Evolutionary conservation across 2,329 filamentous ascomycete species (phyloP).

Genomic region (Mycocentrospora acerina): DNA sequence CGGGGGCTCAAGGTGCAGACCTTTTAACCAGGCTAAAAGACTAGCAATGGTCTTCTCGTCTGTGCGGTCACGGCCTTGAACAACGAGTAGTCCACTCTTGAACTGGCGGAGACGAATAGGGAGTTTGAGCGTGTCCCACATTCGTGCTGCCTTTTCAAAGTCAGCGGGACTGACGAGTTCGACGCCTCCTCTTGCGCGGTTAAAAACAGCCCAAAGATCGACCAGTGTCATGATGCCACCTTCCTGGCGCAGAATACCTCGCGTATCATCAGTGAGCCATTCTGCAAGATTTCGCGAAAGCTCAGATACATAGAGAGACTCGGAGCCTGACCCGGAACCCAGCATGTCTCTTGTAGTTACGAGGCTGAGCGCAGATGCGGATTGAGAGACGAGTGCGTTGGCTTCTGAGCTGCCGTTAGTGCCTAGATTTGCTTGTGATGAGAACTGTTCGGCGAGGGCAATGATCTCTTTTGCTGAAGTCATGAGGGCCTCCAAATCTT

Average conservation of each 20-base stretch:
- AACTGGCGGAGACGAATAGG: conserved; percentile 86
- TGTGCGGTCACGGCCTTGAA: conserved; percentile 82
- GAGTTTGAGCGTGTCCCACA: conserved; percentile 86
- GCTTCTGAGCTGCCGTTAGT: conserved; percentile 66
- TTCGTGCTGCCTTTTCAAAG: conserved; percentile 82
- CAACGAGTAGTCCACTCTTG: conserved; percentile 90
- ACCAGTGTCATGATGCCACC: conserved; percentile 45
- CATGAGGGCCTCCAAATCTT: conserved; percentile 95
- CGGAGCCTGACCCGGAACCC: conserved; percentile 69
- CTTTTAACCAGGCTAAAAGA: conserved; percentile 74
- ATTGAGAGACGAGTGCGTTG: conserved; percentile 75
- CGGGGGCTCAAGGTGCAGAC: conserved; percentile 67
- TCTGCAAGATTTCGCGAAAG: conserved; percentile 44
- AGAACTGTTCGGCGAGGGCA: conserved; percentile 85
- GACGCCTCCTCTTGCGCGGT: conserved; percentile 86
- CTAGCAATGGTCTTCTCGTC: conserved; percentile 85
- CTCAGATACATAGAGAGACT: conserved; percentile 80
- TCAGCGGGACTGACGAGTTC: conserved; percentile 90
- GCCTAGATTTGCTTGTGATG: conserved; percentile 63
- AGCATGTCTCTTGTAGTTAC: conserved; percentile 96
- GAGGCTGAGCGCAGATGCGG: conserved; percentile 79
- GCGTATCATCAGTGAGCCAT: conserved; percentile 42
- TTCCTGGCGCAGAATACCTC: conserved; percentile 37
- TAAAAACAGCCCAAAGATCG: conserved; percentile 67
- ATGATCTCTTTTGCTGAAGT: conserved; percentile 96